Conservation (phyloP, 2,329 filamentous ascomycete genomes). For the Nemania sp. region DNA sequence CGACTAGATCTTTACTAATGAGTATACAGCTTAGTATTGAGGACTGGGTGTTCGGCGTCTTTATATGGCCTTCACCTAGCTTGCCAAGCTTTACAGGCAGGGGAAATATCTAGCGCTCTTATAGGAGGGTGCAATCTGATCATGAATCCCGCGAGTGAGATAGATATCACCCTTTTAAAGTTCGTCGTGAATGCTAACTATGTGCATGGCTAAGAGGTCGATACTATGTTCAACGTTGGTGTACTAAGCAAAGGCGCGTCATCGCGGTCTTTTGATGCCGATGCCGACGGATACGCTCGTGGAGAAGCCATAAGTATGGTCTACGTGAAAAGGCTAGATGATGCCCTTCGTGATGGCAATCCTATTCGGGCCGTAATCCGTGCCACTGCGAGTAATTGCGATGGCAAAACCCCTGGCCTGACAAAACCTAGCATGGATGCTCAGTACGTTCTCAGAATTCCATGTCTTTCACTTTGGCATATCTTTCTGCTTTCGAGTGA, state of each 20-base stretch:
- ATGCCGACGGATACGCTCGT: slow-evolving; percentile 63
- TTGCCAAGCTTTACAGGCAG: slow-evolving; percentile 35
- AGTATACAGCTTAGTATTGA: slow-evolving; percentile 32
- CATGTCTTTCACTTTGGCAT: not conserved
- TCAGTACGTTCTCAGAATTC: slow-evolving; percentile 22
- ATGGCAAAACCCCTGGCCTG: slow-evolving; percentile 55
- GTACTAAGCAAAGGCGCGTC: slow-evolving; percentile 50
- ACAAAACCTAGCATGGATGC: slow-evolving; percentile 38
- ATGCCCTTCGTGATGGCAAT: slow-evolving; percentile 62
- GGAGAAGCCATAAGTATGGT: slow-evolving; percentile 62
- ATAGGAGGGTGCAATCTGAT: slow-evolving; percentile 36
- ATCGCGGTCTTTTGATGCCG: slow-evolving; percentile 52
- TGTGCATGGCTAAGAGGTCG: slow-evolving; percentile 48
- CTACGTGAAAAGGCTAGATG: slow-evolving; percentile 59
- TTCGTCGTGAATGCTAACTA: slow-evolving; percentile 26
- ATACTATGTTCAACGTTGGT: slow-evolving; percentile 53
- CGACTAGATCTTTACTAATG: not conserved
- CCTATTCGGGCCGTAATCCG: slow-evolving; percentile 57
- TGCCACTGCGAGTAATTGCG: slow-evolving; percentile 53
- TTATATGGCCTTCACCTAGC: slow-evolving; percentile 37
- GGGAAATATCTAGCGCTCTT: slow-evolving; percentile 36
- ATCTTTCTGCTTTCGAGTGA: not conserved
- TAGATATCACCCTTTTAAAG: not conserved
- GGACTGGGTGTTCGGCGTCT: slow-evolving; percentile 40
- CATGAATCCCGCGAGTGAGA: slow-evolving; percentile 27